These are phyloP conservation scores for Pichia phayaonensis DNA, from an alignment of 805 yeast species.

Conservation along the genomic window DNA sequence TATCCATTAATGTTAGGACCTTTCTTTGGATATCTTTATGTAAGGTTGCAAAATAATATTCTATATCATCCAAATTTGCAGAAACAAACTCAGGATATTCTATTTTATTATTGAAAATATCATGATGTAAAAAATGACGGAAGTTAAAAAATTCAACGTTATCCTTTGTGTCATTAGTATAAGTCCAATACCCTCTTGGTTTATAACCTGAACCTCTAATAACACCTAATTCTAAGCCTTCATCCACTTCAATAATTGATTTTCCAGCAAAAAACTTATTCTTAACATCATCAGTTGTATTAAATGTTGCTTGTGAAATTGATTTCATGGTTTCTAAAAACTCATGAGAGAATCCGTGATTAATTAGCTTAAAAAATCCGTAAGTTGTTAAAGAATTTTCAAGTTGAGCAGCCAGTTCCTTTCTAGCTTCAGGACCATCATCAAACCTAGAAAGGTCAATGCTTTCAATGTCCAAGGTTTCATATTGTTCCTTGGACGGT, in stretches of 20 bases:
- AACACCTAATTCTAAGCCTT: conserved; percentile 30
- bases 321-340: conserved; percentile 30
- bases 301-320: conserved; percentile 34
- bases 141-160: conserved; percentile 38
- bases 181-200: conserved; percentile 42
- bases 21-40: conserved; percentile 33
- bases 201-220: conserved; percentile 42
- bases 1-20: conserved; percentile 34
- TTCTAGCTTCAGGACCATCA: conserved; percentile 26
- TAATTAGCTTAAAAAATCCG: conserved; percentile 37
- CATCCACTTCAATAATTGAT: conserved; percentile 20
- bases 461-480: conserved; percentile 24
- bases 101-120: conserved; percentile 22
- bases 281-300: conserved; percentile 34
- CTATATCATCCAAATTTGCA: conserved; percentile 33
- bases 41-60: conserved; percentile 31
- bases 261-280: conserved; percentile 33
- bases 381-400: conserved; percentile 34
- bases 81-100: conserved; percentile 35
- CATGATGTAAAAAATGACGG: conserved; percentile 32
- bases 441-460: conserved; percentile 33
- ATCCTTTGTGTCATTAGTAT: conserved; percentile 36
- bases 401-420: conserved; percentile 29
- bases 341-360: conserved; percentile 32
- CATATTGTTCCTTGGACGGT: conserved; percentile 11